Evolutionary conservation across 2,329 filamentous ascomycete genomes (phyloP), one percentile per base, ranked within the genome.

Genomic region (Aplosporella prunicola): DNA sequence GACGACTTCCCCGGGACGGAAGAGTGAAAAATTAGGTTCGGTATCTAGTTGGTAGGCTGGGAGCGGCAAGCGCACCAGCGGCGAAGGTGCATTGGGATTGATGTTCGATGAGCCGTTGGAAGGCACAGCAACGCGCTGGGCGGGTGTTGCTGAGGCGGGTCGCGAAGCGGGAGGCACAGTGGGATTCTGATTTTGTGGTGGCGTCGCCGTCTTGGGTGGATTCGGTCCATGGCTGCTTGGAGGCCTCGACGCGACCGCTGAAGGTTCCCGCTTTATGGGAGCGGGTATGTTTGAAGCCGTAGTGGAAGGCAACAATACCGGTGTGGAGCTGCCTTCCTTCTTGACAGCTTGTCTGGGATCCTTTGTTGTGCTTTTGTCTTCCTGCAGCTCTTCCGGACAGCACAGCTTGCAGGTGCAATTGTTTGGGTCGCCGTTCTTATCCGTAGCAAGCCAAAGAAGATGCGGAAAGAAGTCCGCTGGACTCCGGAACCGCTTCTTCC

Each of bases 381-480:
- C 57, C 25, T 73, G 63, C 5, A 66, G 48, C 41, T 71, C 69
- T 43, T 71, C 64, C 2, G 72, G 71, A 10, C 63, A 69, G 53
- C 72, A 76, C 34, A 74, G 58, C 51, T 72, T 72, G 59, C 72
- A 76, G 13, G 61, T 60, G 55, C 72, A 76, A 46, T 77, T 76
- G 42, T 66, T 60, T 31, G 60, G 60, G 44, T 76, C 69, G 28
- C 64, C 67, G 23, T 57, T 61, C 42, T 67, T 62, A 45, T 76
- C 73, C 14, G 66, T 69, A 31, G 57, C 60, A 2, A 78, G 64
- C 71, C 73, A 75, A 2, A 75, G 52, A 3, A 77, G 55, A 50
- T 78, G 74, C 3, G 70, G 71, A 43, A 75, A 74, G 58, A 77
- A 77, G 44, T 77, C 73, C 35, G 64, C 65, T 0, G 73, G 72